phyloP scores from a whole-genome alignment of 768 basidiomycete genomes.

The Suillus lakei region DNA sequence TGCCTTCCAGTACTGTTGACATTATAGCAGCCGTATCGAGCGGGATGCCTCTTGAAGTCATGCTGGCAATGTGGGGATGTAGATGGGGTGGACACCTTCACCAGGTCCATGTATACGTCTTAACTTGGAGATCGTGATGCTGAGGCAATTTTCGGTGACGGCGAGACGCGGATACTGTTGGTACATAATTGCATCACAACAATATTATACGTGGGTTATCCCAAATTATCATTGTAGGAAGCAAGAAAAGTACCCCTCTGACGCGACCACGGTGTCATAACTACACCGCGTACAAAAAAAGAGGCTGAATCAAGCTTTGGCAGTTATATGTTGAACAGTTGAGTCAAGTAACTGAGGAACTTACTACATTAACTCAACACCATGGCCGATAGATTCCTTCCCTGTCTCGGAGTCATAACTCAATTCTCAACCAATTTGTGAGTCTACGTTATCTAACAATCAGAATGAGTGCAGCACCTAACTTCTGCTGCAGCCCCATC shows the following conservation, averaged over 20 bases:
- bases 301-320: too few species aligned
- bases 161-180: neutral
- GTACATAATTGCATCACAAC: neutral
- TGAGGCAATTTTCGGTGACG: neutral
- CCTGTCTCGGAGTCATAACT: neutral
- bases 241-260: too few species aligned
- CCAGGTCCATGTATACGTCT: neutral
- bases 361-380: neutral
- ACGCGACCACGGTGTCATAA: too few species aligned
- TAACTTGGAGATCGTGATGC: neutral
- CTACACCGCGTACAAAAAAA: too few species aligned
- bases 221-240: too few species aligned
- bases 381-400: neutral
- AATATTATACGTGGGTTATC: too few species aligned
- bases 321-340: too few species aligned
- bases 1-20: slow-evolving; percentile 25
- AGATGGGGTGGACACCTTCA: neutral
- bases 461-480: neutral
- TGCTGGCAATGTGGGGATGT: neutral
- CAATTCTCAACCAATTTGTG: neutral
- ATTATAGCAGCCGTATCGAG: slow-evolving; percentile 25
- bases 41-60: slow-evolving; percentile 9
- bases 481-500: neutral
- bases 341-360: too few species aligned
- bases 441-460: neutral